Base-by-base conservation (phyloP, 2,329 filamentous ascomycete species). In the Penicillium sclerotigenum region DNA sequence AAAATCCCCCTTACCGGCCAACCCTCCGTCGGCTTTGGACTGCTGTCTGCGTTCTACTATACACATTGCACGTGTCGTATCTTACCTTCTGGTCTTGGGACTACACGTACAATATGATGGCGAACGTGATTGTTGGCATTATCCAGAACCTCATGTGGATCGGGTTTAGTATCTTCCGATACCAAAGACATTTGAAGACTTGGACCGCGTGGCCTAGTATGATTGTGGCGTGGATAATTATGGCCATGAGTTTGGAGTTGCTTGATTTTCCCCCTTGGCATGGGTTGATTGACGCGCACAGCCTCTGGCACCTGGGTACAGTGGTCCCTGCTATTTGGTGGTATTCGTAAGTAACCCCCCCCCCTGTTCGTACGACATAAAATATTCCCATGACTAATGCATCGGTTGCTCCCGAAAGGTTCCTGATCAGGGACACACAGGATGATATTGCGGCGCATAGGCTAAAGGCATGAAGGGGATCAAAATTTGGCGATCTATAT, bases 71-170 rank as follows among this genome's bases (percentile, higher is more conserved):
- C 71, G 85, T 97, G 46, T 82, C 79, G 43, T 99, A 96, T 73
- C 81, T 99, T 52, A 90, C 88, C 69, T 84, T 91, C 64, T 90
- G 92, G 80, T 80, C 81, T 18, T 99, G 94, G 89, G 89, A 97
- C 74, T 99, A 99, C 73, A 89, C 88, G 5, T 99, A 99, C 77
- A 99, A 99, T 72, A 97, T 99, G 91, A 86, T 88, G 1, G 94
- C 92, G 49, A 99, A 97, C 68, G 89, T 99, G 20, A 85, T 83
- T 3, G 84, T 89, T 11, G 94, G 94, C 4, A 79, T 91, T 38
- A 73, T 92, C 5, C 87, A 91, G 70, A 96, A 97, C 67, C 50
- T 87, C 4, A 76, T 97, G 56, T 97, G 94, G 94, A 89, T 82
- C 41, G 88, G 84, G 73, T 97, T 96, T 75, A 92, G 89, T 71